Evolutionary conservation across 371 early-diverging fungal species (phyloP).

Genomic region (Blakeslea trispora): DNA sequence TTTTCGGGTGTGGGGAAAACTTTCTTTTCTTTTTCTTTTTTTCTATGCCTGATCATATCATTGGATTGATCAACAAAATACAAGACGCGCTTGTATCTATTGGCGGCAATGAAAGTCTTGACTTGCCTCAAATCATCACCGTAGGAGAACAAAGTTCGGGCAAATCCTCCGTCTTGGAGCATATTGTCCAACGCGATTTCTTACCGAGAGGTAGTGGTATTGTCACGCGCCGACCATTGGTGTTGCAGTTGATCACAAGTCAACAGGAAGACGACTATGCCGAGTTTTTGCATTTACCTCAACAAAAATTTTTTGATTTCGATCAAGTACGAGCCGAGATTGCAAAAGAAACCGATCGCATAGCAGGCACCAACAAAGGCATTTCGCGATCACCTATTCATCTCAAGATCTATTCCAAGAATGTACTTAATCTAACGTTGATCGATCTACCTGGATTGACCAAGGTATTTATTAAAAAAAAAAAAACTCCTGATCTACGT

Average conservation of each 20-base stretch:
- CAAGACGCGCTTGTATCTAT: conserved; percentile 91
- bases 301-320: conserved; percentile 80
- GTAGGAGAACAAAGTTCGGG: conserved; percentile 90
- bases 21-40: conserved; percentile 2
- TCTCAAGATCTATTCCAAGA: conserved; percentile 81
- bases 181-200: conserved; percentile 89
- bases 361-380: conserved; percentile 85
- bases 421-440: conserved; percentile 87
- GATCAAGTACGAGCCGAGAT: conserved; percentile 84
- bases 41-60: conserved; percentile 29
- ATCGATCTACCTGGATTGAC: conserved; percentile 95
- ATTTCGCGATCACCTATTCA: conserved; percentile 86
- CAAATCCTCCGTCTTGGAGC: conserved; percentile 91
- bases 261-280: conserved; percentile 59
- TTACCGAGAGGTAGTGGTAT: conserved; percentile 92
- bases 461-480: conserved; percentile 53
- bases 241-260: conserved; percentile 83
- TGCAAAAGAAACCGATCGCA: conserved; percentile 82
- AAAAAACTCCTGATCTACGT: background rate
- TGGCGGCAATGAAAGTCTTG: conserved; percentile 72
- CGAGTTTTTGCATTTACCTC: conserved; percentile 76
- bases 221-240: conserved; percentile 92
- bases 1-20: too few species aligned
- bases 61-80: conserved; percentile 86
- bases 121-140: conserved; percentile 91